phyloP scores from a whole-genome alignment of 352 stramenopile species.

The Phytopythium sindhum region DNA sequence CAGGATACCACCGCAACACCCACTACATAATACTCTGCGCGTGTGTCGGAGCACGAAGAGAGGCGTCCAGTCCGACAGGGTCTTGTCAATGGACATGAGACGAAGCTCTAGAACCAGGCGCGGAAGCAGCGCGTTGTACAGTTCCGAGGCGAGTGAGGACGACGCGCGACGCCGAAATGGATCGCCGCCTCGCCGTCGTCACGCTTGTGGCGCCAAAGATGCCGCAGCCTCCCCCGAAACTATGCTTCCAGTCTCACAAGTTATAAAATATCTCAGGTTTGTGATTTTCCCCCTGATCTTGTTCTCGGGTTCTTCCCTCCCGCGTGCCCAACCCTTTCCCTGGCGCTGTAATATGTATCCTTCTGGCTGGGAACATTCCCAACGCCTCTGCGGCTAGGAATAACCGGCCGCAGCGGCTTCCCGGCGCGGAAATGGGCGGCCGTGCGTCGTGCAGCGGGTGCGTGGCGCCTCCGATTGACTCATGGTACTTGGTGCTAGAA shows the following conservation, averaged over 20 bases:
- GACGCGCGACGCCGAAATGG: not conserved
- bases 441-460: not conserved
- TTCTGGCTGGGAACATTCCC: not conserved
- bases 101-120: not conserved
- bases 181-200: conserved; percentile 1
- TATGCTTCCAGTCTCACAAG: not conserved
- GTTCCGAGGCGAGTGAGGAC: not conserved
- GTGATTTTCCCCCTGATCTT: not conserved
- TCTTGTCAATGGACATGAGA: not conserved
- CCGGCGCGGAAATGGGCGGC: too few relatives aligned
- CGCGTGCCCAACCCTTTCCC: not conserved
- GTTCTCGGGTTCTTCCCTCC: too few relatives aligned
- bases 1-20: not conserved
- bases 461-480: not conserved
- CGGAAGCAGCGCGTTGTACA: not conserved
- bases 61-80: too few relatives aligned
- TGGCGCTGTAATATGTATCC: not conserved
- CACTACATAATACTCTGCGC: not conserved
- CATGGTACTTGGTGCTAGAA: not conserved
- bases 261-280: not conserved
- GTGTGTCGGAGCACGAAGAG: too few relatives aligned
- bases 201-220: not conserved
- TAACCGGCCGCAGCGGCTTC: not conserved
- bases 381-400: not conserved
- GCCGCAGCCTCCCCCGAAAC: not conserved